Base-by-base conservation (phyloP, 768 basidiomycete species). In the Favolaschia claudopus region DNA sequence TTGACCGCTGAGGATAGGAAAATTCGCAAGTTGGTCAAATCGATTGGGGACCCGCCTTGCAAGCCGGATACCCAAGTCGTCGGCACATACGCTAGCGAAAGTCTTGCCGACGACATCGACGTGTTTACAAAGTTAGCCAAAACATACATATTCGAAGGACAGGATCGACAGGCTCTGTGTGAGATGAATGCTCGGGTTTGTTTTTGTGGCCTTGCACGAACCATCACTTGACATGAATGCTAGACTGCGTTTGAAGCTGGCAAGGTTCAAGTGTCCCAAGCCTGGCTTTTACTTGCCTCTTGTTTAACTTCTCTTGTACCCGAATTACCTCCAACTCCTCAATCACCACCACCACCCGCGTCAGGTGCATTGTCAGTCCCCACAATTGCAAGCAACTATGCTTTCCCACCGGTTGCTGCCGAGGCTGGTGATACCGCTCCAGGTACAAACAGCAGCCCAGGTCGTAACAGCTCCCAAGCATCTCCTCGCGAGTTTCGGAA, bases 211-310 rank as follows among this genome's bases (percentile, higher is more conserved):
- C 34, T 22, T 38, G 31, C 19, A n/a, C 25, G 8, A n/a, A 32
- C 10, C 24, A 43, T 2, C 15, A 7, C 27, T 14, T 47, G 13
- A 51, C 22, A 32, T 24, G 22, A 33, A 37, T 55, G 67, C 9
- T 51, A 90, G 87, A 72, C 80, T 39, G 91, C 92, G 7, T 70
- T 84, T n/a, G 74, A 83, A 52, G 86, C 78, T 9, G 85, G 85
- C 20, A 82, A 85, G 56, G 67, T 77, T 25, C 75, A 81, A 5
- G 82, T 83, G 4, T 87, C 86, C 1, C 88, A 91, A 64, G 78
- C 79, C 3, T 94, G 92, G 92, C 63, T 85, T 9, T 72, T 93
- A 2, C 70, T 94, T 19, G 81, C 77, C 13, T 84, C 85, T 15
- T 78, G 87, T 4, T 72, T 92, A 19, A 75, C 76, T 0, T 79